Evolutionary conservation across 2,329 filamentous ascomycete genomes (phyloP).

Genomic region (Phialemoniopsis sp.): DNA sequence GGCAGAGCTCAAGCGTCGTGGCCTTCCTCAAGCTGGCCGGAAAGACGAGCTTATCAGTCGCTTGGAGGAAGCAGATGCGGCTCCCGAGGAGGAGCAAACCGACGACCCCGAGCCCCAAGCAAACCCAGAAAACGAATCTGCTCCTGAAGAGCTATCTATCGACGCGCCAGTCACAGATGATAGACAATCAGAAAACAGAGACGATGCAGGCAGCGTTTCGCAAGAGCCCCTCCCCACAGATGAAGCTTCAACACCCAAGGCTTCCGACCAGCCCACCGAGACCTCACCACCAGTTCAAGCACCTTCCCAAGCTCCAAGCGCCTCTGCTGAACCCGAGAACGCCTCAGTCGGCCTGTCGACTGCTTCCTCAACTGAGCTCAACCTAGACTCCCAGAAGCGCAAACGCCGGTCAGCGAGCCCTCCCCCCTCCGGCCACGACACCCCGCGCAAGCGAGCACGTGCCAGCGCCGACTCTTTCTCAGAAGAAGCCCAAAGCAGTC

Average conservation of each 20-base stretch:
- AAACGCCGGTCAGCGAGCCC: constrained; percentile 65
- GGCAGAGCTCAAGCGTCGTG: constrained; percentile 68
- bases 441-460: constrained; percentile 41
- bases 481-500: no score
- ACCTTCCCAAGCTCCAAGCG: not conserved
- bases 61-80: constrained; percentile 30
- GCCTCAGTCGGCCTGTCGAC: not conserved
- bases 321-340: not conserved
- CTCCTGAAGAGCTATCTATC: no score
- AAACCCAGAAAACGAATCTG: no score
- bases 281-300: constrained; percentile 1
- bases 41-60: constrained; percentile 69
- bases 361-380: constrained; percentile 5
- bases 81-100: constrained; percentile 3
- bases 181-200: no score
- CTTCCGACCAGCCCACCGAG: not conserved
- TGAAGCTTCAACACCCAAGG: no score
- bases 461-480: constrained; percentile 23
- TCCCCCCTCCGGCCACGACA: constrained; percentile 30
- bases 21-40: constrained; percentile 65
- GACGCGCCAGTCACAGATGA: no score
- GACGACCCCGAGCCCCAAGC: no score
- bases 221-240: no score
- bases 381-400: constrained; percentile 45
- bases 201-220: no score